phyloP scores from a whole-genome alignment of 2,329 filamentous ascomycete genomes.

The Clarireedia sp. region DNA sequence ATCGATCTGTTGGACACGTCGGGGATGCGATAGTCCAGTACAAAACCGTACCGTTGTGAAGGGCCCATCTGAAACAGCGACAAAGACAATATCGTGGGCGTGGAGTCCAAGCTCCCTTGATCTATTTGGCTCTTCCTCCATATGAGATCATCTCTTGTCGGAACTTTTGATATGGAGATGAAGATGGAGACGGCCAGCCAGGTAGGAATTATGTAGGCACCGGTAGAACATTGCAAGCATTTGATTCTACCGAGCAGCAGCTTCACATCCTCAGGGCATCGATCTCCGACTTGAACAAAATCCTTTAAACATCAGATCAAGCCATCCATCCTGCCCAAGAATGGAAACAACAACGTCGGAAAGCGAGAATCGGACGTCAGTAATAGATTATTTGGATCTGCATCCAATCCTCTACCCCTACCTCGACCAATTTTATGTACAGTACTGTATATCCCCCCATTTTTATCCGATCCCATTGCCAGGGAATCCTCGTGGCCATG shows the following conservation, averaged over 20 bases:
- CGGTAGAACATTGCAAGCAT: too few relatives aligned
- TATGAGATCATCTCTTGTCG: too few relatives aligned
- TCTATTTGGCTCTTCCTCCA: too few relatives aligned
- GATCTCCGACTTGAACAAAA: conserved; percentile 1
- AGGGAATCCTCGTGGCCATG: too few relatives aligned
- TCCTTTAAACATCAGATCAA: conserved; percentile 10
- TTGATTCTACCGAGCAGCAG: too few relatives aligned
- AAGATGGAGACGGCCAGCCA: too few relatives aligned
- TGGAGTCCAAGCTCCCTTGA: background rate
- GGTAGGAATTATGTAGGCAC: too few relatives aligned
- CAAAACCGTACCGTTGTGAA: background rate
- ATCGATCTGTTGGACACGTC: too few relatives aligned
- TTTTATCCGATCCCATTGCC: too few relatives aligned
- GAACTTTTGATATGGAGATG: too few relatives aligned
- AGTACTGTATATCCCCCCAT: background rate
- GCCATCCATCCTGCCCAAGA: background rate
- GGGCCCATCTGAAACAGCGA: background rate
- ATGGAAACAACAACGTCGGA: background rate
- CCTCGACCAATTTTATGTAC: background rate
- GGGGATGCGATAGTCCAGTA: background rate
- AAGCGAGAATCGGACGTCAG: background rate
- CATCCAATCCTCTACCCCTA: conserved; percentile 1
- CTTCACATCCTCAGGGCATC: background rate
- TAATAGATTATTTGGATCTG: conserved; percentile 1
- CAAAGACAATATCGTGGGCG: background rate